These are phyloP conservation scores for Graphilbum fragrans DNA, from an alignment of 2,329 filamentous ascomycete species.

Conservation along the genomic window DNA sequence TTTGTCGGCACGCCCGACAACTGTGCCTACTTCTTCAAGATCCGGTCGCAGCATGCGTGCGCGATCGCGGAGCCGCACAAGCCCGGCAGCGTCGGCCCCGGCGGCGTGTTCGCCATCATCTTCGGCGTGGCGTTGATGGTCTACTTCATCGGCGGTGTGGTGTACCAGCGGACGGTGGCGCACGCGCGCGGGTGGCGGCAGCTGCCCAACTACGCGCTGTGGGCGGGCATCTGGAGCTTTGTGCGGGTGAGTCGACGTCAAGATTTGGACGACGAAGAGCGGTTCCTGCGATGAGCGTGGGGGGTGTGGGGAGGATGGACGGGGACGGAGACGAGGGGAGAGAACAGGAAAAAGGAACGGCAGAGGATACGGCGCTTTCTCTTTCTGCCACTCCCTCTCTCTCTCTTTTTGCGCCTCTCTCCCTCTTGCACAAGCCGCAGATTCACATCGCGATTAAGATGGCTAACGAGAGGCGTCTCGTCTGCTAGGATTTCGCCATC, in stretches of 20 bases:
- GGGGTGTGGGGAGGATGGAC: not conserved
- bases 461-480: conserved; percentile 15
- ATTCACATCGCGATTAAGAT: too few species aligned
- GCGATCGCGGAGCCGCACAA: conserved; percentile 55
- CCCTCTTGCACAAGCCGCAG: not conserved
- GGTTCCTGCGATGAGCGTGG: not conserved
- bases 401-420: not conserved
- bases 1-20: conserved; percentile 86
- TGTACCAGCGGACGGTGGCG: conserved; percentile 90
- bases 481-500: conserved; percentile 50
- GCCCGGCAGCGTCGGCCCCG: conserved; percentile 56
- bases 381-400: not conserved
- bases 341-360: not conserved
- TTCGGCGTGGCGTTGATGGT: conserved; percentile 64
- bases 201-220: conserved; percentile 85
- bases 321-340: too few species aligned
- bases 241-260: conserved; percentile 50
- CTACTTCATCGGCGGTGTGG: conserved; percentile 83
- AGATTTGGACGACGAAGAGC: not conserved
- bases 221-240: conserved; percentile 79
- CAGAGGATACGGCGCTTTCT: not conserved
- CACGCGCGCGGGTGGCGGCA: conserved; percentile 93
- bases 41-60: conserved; percentile 75
- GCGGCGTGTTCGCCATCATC: conserved; percentile 82
- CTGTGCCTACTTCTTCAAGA: conserved; percentile 93